Conservation (phyloP, 306 rosid species). For the Ziziphus jujuba region DNA sequence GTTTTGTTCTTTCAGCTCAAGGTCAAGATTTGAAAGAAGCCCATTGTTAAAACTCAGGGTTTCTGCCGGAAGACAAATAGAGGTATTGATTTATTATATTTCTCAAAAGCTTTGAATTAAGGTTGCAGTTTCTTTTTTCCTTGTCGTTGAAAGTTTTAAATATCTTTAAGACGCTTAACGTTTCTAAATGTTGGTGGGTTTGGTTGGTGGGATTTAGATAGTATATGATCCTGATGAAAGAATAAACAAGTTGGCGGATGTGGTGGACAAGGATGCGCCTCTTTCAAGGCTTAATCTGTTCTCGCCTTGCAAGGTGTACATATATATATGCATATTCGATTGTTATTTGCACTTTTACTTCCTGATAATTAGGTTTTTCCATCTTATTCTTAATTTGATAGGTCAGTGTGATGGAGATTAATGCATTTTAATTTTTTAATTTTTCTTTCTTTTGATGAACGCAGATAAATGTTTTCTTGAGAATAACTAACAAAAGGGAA, state of each 20-base stretch:
- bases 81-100: conserved; percentile 42
- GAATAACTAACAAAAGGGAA: conserved; percentile 86
- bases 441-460: not conserved
- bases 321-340: not conserved
- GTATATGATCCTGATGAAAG: conserved; percentile 78
- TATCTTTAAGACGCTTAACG: not conserved
- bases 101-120: conserved; percentile 10
- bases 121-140: conserved; percentile 13
- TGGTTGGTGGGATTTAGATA: conserved; percentile 52
- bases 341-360: conserved; percentile 6
- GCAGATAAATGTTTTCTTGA: conserved; percentile 71
- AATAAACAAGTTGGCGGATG: conserved; percentile 78
- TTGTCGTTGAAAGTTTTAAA: not conserved
- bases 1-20: conserved; percentile 37
- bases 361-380: conserved; percentile 16
- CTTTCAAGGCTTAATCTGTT: conserved; percentile 87
- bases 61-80: conserved; percentile 58
- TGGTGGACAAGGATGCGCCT: conserved; percentile 63
- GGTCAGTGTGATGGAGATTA: conserved; percentile 35
- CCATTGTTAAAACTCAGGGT: conserved; percentile 35
- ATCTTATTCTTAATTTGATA: conserved; percentile 17
- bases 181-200: not conserved
- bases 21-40: conserved; percentile 36
- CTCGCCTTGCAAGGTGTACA: conserved; percentile 92
- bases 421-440: not conserved